phyloP scores from a whole-genome alignment of 2,329 filamentous ascomycete genomes.

The Trichoderma endophyticum region DNA sequence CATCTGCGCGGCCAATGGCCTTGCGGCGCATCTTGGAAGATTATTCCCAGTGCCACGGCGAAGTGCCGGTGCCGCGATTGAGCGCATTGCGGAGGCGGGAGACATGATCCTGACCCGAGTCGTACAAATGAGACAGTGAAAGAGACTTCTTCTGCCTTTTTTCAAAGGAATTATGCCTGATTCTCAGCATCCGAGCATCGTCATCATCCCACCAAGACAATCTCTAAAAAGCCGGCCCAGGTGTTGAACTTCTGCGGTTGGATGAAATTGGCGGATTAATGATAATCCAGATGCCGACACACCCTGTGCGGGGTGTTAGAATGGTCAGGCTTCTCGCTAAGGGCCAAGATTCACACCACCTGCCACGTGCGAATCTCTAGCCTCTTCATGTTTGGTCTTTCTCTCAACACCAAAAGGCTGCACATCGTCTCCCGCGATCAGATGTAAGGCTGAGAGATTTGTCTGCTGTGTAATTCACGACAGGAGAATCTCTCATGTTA shows the following conservation, averaged over 20 bases:
- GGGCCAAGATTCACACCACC: not conserved
- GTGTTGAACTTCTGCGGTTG: constrained; percentile 4
- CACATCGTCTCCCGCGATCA: not conserved
- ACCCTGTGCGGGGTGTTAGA: not conserved
- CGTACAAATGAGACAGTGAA: not conserved
- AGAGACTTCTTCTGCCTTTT: not conserved
- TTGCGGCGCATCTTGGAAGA: constrained; percentile 23
- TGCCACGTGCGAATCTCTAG: not conserved
- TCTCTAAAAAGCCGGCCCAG: not conserved
- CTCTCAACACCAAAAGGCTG: not conserved
- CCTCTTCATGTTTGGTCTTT: not conserved
- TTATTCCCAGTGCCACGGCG: constrained; percentile 23
- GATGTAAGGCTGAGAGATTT: not conserved
- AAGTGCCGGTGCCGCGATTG: constrained; percentile 21
- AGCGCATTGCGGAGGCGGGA: constrained; percentile 11
- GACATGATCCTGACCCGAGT: constrained; percentile 2
- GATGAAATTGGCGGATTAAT: constrained; percentile 14
- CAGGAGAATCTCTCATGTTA: constrained; percentile 23
- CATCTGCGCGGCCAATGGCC: constrained; percentile 25
- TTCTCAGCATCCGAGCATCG: not conserved
- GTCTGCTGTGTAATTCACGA: not conserved
- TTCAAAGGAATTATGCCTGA: not conserved
- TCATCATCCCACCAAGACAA: not conserved
- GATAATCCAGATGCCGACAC: constrained; percentile 9
- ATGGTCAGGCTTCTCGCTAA: not conserved